Conservation (phyloP, 1,284 basidiomycete species). For the Cutaneotrichosporon cavernicola region DNA sequence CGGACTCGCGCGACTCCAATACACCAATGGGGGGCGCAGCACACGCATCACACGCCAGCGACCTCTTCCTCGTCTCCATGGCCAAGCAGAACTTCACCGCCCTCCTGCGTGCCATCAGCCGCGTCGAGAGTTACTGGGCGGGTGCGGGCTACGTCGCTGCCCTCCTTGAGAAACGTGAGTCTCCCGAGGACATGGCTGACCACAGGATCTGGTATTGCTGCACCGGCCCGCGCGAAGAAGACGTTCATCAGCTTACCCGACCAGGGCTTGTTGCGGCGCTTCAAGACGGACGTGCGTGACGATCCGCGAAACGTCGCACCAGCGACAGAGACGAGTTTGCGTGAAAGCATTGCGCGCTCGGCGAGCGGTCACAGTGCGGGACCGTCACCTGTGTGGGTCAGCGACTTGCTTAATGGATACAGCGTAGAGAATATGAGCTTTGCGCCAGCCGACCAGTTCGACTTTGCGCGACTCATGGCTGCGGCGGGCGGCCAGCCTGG, state of each 20-base stretch:
- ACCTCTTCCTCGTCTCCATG: slow-evolving; percentile 50
- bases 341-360: slow-evolving; percentile 42
- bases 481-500: background rate
- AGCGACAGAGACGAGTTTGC: slow-evolving; percentile 51
- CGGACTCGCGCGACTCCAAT: background rate
- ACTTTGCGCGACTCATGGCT: slow-evolving; percentile 49
- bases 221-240: slow-evolving; percentile 26
- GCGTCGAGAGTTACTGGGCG: slow-evolving; percentile 54
- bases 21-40: background rate
- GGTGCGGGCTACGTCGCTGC: slow-evolving; percentile 48
- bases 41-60: slow-evolving; percentile 33
- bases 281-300: slow-evolving; percentile 45
- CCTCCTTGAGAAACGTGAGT: slow-evolving; percentile 48
- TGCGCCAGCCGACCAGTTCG: slow-evolving; percentile 48
- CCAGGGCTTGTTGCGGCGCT: slow-evolving; percentile 50
- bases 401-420: slow-evolving; percentile 51
- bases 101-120: slow-evolving; percentile 45
- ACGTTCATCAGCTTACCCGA: slow-evolving; percentile 55
- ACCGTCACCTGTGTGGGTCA: slow-evolving; percentile 39
- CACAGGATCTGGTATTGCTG: slow-evolving; percentile 36
- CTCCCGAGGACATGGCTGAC: slow-evolving; percentile 6
- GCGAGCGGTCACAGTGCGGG: background rate
- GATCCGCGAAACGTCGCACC: slow-evolving; percentile 52
- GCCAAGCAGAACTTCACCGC: slow-evolving; percentile 50
- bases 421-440: slow-evolving; percentile 52